Evolutionary conservation across 345 rosid species (phyloP).

Genomic region (Firmiana major): DNA sequence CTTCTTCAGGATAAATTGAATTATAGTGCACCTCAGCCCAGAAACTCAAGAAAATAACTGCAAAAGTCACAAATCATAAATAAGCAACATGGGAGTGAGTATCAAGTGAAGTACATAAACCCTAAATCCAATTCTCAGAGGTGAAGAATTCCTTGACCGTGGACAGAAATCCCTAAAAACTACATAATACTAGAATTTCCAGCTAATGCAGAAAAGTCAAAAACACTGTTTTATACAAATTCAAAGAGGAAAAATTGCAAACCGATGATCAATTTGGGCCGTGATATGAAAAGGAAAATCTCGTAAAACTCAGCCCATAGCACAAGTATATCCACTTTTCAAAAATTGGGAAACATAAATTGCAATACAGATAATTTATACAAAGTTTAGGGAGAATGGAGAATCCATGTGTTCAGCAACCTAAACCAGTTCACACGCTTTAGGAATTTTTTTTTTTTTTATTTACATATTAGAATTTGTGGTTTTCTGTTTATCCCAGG

Average conservation of each 20-base stretch:
- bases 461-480: not conserved
- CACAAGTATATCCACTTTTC: not conserved
- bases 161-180: not conserved
- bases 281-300: not conserved
- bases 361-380: not conserved
- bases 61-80: constrained; percentile 6
- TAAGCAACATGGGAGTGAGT: not conserved
- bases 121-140: not conserved
- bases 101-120: not conserved
- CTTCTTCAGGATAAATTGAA: constrained; percentile 88
- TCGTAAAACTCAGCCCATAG: not conserved
- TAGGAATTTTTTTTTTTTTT: no score
- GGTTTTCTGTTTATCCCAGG: not conserved
- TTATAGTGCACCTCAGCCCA: constrained; percentile 99
- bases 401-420: not conserved
- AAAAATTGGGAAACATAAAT: not conserved
- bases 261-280: not conserved
- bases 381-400: not conserved
- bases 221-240: not conserved
- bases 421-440: no score
- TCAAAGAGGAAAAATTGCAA: not conserved
- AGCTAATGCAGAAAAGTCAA: not conserved
- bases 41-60: constrained; percentile 86
- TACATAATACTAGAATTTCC: not conserved
- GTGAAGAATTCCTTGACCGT: not conserved